phyloP scores from a whole-genome alignment of 495 filamentous ascomycete species.

The Penicillium cosmopolitanum region DNA sequence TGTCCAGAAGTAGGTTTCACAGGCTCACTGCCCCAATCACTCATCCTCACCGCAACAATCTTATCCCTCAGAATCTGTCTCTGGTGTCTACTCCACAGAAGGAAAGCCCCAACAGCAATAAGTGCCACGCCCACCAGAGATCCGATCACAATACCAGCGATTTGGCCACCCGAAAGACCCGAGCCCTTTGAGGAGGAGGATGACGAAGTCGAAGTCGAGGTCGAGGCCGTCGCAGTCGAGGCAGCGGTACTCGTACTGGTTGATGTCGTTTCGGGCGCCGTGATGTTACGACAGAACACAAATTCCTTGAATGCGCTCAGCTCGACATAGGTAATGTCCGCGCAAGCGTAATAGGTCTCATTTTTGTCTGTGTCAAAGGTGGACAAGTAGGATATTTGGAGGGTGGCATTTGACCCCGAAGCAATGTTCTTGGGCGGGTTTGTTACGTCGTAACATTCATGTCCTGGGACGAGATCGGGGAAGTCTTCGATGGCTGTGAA shows the following conservation, averaged over 20 bases:
- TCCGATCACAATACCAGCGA: conserved; percentile 54
- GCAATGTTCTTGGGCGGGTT: conserved; percentile 37
- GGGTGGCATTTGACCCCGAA: conserved; percentile 52
- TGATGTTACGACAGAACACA: conserved; percentile 57
- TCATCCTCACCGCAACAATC: conserved; percentile 9
- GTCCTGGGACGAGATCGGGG: conserved; percentile 45
- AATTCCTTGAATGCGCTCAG: conserved; percentile 37
- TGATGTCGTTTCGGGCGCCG: conserved; percentile 25
- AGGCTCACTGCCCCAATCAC: too few species aligned
- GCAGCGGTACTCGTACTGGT: conserved; percentile 1
- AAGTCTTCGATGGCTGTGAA: conserved; percentile 41
- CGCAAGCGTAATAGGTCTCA: conserved; percentile 55
- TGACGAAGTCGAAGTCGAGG: neutral
- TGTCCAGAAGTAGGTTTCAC: too few species aligned
- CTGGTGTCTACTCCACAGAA: conserved; percentile 17
- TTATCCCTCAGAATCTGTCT: conserved; percentile 13
- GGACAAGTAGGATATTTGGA: conserved; percentile 53
- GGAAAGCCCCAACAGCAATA: conserved; percentile 18
- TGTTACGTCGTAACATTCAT: conserved; percentile 55
- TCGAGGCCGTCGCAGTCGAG: neutral
- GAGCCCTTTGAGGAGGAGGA: too few species aligned
- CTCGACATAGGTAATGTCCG: conserved; percentile 54
- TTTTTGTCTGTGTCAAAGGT: conserved; percentile 47
- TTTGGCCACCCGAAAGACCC: conserved; percentile 44
- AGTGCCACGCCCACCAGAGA: conserved; percentile 38